Conservation (phyloP, 768 basidiomycete genomes). For the Mycena vulgaris region DNA sequence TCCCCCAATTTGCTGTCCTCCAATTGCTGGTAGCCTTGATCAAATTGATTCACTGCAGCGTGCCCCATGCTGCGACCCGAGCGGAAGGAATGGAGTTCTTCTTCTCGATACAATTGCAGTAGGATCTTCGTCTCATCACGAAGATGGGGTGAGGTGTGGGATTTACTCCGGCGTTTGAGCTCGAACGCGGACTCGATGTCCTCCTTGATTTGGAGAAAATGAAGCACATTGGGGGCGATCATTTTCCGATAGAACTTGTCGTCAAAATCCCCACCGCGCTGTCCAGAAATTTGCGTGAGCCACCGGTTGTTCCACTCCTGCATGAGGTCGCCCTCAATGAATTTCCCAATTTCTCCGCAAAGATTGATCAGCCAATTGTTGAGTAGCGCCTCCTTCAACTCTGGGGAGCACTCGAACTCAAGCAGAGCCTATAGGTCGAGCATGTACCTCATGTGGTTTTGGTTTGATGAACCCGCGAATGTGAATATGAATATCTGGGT, state of each 20-base stretch:
- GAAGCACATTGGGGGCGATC: background rate
- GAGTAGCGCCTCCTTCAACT: constrained; percentile 20
- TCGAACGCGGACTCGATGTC: constrained; percentile 40
- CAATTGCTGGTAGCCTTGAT: constrained; percentile 26
- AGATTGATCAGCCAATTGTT: background rate
- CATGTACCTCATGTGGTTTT: constrained; percentile 42
- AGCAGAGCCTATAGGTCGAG: constrained; percentile 45
- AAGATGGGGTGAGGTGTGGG: constrained; percentile 37
- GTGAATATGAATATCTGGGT: background rate
- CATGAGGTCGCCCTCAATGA: background rate
- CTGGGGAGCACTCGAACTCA: constrained; percentile 41
- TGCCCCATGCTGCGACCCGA: constrained; percentile 39
- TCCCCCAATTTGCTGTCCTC: constrained; percentile 31
- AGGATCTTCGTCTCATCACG: no score
- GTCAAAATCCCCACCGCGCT: background rate
- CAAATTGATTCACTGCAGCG: constrained; percentile 32
- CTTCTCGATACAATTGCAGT: constrained; percentile 1
- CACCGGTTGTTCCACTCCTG: background rate
- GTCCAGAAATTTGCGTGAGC: background rate
- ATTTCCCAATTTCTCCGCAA: background rate
- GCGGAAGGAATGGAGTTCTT: constrained; percentile 40
- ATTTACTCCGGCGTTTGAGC: constrained; percentile 24
- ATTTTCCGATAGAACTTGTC: background rate
- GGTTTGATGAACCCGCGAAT: constrained; percentile 28
- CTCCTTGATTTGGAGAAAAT: constrained; percentile 42